Percentiles rank a stretch among this genome's conserved stretches.
Conservation (phyloP, 768 basidiomycete species). For the Agaricus subrufescens region DNA sequence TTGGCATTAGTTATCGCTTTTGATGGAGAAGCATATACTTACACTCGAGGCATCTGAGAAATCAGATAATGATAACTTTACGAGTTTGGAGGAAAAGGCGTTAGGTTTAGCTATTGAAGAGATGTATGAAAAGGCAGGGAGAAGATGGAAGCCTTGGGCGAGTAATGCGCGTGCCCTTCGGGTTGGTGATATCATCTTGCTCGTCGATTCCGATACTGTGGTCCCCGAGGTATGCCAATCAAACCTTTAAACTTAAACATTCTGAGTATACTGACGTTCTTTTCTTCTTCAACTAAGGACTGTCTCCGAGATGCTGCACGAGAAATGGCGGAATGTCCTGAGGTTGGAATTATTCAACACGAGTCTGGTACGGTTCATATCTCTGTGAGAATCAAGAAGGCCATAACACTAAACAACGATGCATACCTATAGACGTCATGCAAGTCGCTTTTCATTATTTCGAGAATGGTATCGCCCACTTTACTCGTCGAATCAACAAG, state of each 20-base stretch:
- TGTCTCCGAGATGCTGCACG: slow-evolving; percentile 88
- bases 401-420: too few species aligned
- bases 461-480: slow-evolving; percentile 86
- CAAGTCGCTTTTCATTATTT: slow-evolving; percentile 88
- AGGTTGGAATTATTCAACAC: slow-evolving; percentile 88
- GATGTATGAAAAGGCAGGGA: slow-evolving; percentile 52
- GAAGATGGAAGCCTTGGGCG: slow-evolving; percentile 69
- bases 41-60: slow-evolving; percentile 37
- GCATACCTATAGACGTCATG: slow-evolving; percentile 61
- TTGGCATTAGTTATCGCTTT: slow-evolving; percentile 51
- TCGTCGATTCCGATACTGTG: slow-evolving; percentile 79
- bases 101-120: slow-evolving; percentile 74
- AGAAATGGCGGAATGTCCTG: slow-evolving; percentile 76
- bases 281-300: slow-evolving; percentile 38
- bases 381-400: neutral
- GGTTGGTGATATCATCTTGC: slow-evolving; percentile 73
- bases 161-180: slow-evolving; percentile 71
- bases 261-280: neutral
- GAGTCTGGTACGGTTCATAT: slow-evolving; percentile 54
- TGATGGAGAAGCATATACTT: slow-evolving; percentile 49
- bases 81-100: slow-evolving; percentile 63
- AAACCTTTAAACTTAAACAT: neutral
- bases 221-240: slow-evolving; percentile 55
- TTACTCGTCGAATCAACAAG: slow-evolving; percentile 84
- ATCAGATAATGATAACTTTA: slow-evolving; percentile 32